Conservation (phyloP, 768 basidiomycete species). For the Suillus decipiens region DNA sequence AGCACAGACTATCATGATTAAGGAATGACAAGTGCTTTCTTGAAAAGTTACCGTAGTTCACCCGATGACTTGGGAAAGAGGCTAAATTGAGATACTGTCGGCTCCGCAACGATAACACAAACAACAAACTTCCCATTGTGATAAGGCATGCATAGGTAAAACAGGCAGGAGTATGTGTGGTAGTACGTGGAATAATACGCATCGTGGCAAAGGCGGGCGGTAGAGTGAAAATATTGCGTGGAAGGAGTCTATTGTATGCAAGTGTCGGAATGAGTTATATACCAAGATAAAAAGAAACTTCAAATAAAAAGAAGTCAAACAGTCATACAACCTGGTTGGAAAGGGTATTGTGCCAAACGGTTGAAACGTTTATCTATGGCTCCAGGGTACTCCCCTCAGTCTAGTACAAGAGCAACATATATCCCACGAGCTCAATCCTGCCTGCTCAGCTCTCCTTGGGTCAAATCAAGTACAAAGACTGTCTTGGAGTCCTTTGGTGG, state of each 20-base stretch:
- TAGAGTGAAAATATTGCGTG: neutral
- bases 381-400: neutral
- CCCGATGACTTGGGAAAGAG: neutral
- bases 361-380: neutral
- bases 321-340: conserved; percentile 1
- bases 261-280: conserved; percentile 10
- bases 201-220: neutral
- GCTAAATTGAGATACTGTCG: neutral
- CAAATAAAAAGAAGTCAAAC: neutral
- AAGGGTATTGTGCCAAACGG: neutral
- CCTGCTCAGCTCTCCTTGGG: conserved; percentile 80
- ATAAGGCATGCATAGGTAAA: neutral
- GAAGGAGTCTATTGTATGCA: neutral
- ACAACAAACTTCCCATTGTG: neutral
- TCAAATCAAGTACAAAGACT: conserved; percentile 76
- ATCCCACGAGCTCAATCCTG: conserved; percentile 43
- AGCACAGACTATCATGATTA: neutral
- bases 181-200: neutral
- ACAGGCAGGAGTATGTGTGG: neutral
- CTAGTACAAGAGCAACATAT: neutral
- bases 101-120: neutral
- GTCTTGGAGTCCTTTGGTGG: conserved; percentile 71
- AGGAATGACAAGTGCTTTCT: neutral
- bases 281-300: conserved; percentile 4
- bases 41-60: neutral